A percentile compares a stretch with the other conserved stretches of the same genome.
phyloP scores from a whole-genome alignment of 495 filamentous ascomycete genomes.

The Rostrohypoxylon terebratum region DNA sequence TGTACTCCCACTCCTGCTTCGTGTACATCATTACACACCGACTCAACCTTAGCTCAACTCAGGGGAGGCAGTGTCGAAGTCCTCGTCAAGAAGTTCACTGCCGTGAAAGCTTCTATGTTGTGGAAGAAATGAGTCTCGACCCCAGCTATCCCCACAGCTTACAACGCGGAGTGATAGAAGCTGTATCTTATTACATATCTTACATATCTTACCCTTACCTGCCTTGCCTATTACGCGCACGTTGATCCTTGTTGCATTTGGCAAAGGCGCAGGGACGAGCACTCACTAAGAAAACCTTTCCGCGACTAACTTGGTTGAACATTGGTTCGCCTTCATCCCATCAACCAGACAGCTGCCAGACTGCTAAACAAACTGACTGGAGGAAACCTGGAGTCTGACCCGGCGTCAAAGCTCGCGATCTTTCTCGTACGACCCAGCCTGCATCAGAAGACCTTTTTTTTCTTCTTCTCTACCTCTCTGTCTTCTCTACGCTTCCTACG shows the following conservation, averaged over 20 bases:
- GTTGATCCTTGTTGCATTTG: conserved; percentile 22
- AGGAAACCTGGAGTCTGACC: background rate
- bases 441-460: conserved; percentile 23
- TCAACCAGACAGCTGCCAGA: background rate
- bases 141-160: conserved; percentile 7
- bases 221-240: conserved; percentile 28
- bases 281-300: conserved; percentile 27
- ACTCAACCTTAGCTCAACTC: conserved; percentile 14
- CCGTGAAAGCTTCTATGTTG: background rate
- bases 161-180: conserved; percentile 25
- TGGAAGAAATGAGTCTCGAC: conserved; percentile 34
- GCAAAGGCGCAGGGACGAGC: conserved; percentile 19
- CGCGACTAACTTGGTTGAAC: conserved; percentile 16
- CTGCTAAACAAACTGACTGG: background rate
- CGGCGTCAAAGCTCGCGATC: conserved; percentile 15
- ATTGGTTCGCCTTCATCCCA: conserved; percentile 19
- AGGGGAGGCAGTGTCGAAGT: conserved; percentile 31
- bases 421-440: conserved; percentile 20
- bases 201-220: too few species aligned
- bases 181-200: background rate
- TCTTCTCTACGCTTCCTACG: background rate
- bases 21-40: conserved; percentile 27
- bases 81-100: conserved; percentile 25
- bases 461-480: background rate
- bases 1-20: background rate